Percentiles rank a stretch among this genome's conserved stretches.
These are phyloP conservation scores for Vickermania spadyakhi DNA, from an alignment of 208 protist genomes.

Conservation along the genomic window DNA sequence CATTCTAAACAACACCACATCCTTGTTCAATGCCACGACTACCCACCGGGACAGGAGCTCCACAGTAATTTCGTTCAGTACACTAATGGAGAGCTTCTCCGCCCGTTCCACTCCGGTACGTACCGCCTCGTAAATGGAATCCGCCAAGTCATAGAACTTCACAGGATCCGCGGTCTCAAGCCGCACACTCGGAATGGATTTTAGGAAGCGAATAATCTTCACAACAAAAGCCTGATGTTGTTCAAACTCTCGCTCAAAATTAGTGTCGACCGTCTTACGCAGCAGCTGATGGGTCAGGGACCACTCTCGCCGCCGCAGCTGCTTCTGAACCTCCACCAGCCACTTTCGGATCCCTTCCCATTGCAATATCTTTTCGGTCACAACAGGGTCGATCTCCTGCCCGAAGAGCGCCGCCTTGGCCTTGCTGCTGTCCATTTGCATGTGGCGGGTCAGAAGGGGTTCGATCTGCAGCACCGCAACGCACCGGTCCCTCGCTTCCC, in stretches of 20 bases:
- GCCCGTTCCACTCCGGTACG: background rate
- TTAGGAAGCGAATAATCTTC: slow-evolving; percentile 57
- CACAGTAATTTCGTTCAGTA: background rate
- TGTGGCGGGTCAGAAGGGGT: slow-evolving; percentile 21
- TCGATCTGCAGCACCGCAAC: slow-evolving; percentile 43
- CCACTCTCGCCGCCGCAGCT: slow-evolving; percentile 80
- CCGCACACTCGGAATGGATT: slow-evolving; percentile 20
- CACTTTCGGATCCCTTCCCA: slow-evolving; percentile 60
- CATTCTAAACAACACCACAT: background rate
- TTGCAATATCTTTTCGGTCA: slow-evolving; percentile 24
- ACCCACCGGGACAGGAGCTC: background rate
- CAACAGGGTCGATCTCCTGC: slow-evolving; percentile 28
- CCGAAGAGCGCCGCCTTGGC: slow-evolving; percentile 6
- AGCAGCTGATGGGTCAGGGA: slow-evolving; percentile 61
- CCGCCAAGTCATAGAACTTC: background rate
- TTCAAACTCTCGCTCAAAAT: slow-evolving; percentile 61
- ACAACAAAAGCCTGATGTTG: slow-evolving; percentile 37
- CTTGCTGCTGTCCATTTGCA: slow-evolving; percentile 17
- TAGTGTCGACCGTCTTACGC: slow-evolving; percentile 54
- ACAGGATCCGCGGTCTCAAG: background rate
- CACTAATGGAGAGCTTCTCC: background rate
- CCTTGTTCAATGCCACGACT: background rate
- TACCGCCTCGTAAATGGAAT: background rate
- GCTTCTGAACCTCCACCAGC: slow-evolving; percentile 57
- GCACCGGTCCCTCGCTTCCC: slow-evolving; percentile 58